Conservation (phyloP, 306 rosid genomes). For the Dalbergia cultrata region DNA sequence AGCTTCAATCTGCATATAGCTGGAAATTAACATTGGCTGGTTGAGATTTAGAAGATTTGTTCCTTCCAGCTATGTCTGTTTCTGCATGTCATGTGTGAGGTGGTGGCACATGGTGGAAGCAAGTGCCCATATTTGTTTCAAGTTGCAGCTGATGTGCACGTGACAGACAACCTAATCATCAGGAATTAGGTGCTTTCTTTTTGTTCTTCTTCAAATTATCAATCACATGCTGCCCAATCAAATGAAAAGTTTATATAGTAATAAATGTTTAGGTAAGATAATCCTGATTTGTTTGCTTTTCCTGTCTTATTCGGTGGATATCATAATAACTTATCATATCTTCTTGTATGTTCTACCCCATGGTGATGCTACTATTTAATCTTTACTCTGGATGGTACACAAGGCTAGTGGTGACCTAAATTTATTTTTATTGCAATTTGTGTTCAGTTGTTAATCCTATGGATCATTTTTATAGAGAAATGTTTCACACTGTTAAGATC, state of each 20-base stretch:
- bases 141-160: slow-evolving; percentile 45
- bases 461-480: background rate
- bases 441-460: background rate
- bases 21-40: background rate
- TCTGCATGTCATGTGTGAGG: slow-evolving; percentile 42
- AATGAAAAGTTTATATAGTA: slow-evolving; percentile 39
- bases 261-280: slow-evolving; percentile 45
- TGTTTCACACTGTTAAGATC: too few relatives aligned
- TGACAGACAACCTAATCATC: slow-evolving; percentile 51
- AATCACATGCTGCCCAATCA: slow-evolving; percentile 56
- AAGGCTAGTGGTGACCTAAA: background rate
- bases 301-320: slow-evolving; percentile 12
- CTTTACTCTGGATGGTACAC: slow-evolving; percentile 9
- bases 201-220: slow-evolving; percentile 42
- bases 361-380: background rate
- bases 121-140: slow-evolving; percentile 34
- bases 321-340: slow-evolving; percentile 6
- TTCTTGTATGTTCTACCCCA: background rate
- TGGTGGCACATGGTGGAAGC: slow-evolving; percentile 39
- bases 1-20: slow-evolving; percentile 42
- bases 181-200: slow-evolving; percentile 37
- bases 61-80: slow-evolving; percentile 43
- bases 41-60: slow-evolving; percentile 25
- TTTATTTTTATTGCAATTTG: background rate
- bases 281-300: slow-evolving; percentile 54